phyloP scores from a whole-genome alignment of 768 basidiomycete species.

The Tephrocybe sp. region DNA sequence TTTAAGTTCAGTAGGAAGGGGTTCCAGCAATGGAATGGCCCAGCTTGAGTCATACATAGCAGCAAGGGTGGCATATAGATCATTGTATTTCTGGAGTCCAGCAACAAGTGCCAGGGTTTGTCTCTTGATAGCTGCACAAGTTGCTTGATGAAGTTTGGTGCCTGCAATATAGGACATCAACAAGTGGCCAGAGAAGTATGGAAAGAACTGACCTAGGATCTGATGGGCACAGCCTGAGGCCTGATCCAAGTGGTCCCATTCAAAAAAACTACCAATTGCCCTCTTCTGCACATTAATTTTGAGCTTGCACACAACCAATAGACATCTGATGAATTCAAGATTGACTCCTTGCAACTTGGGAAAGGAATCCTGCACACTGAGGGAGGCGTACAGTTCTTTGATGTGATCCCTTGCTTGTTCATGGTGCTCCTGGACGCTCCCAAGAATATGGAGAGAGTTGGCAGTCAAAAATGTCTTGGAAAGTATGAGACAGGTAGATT shows the following conservation, averaged over 20 bases:
- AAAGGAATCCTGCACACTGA: constrained; percentile 31
- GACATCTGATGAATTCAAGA: constrained; percentile 26
- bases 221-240: constrained; percentile 29
- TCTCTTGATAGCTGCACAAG: constrained; percentile 29
- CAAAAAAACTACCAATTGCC: constrained; percentile 33
- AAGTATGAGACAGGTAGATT: constrained; percentile 16
- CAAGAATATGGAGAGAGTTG: constrained; percentile 15
- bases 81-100: constrained; percentile 29
- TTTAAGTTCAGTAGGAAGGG: constrained; percentile 28
- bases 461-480: background rate
- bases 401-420: constrained; percentile 20
- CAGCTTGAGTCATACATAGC: constrained; percentile 20
- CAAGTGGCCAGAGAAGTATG: no score
- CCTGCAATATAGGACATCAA: constrained; percentile 21
- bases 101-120: constrained; percentile 27
- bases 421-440: constrained; percentile 21
- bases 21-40: constrained; percentile 31
- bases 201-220: constrained; percentile 28
- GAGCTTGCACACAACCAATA: constrained; percentile 30
- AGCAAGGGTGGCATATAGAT: constrained; percentile 24
- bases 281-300: constrained; percentile 40
- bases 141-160: constrained; percentile 33
- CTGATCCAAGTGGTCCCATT: constrained; percentile 36
- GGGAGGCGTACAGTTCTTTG: constrained; percentile 31
- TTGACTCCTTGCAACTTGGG: constrained; percentile 31